A percentile compares a stretch with the other conserved stretches of the same genome.
Evolutionary conservation across 441 rosid species (phyloP).

Genomic region (Syzygium malaccense): DNA sequence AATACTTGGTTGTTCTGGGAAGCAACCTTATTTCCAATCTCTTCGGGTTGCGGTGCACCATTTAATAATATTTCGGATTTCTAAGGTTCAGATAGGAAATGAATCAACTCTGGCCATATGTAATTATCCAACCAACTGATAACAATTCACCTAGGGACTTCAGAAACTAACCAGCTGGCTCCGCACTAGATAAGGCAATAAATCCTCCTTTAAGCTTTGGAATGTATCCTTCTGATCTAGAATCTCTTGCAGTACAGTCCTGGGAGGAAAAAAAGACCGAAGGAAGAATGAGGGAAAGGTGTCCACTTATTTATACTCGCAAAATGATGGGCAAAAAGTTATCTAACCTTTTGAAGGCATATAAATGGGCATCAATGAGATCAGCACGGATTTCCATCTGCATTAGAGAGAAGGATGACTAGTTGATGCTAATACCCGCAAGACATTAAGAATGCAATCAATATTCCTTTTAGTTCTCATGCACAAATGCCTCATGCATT

Average conservation of each 20-base stretch:
- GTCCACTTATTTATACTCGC: neutral
- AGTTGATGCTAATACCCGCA: conserved; percentile 4
- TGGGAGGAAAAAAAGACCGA: conserved; percentile 15
- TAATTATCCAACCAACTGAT: neutral
- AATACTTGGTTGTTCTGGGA: conserved; percentile 41
- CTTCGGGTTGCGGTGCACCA: conserved; percentile 46
- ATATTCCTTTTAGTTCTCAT: neutral
- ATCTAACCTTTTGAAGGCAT: conserved; percentile 88
- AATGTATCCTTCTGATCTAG: conserved; percentile 57
- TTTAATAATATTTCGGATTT: conserved; percentile 50
- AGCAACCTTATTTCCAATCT: conserved; percentile 55
- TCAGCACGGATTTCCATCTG: conserved; percentile 91
- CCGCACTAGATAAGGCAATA: conserved; percentile 86
- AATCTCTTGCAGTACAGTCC: conserved; percentile 74
- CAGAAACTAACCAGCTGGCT: conserved; percentile 80
- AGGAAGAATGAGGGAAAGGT: neutral
- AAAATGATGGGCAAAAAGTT: neutral
- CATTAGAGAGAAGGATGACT: conserved; percentile 8
- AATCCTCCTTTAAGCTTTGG: conserved; percentile 75
- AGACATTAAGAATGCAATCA: neutral
- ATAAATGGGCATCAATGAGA: conserved; percentile 94
- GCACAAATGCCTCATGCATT: neutral
- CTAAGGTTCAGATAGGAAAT: conserved; percentile 25
- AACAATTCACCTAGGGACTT: conserved; percentile 5
- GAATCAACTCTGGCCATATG: neutral